Percentiles rank a stretch among this genome's conserved stretches.
Conservation (phyloP, 805 yeast genomes). For the Myxozyma sirexii region DNA sequence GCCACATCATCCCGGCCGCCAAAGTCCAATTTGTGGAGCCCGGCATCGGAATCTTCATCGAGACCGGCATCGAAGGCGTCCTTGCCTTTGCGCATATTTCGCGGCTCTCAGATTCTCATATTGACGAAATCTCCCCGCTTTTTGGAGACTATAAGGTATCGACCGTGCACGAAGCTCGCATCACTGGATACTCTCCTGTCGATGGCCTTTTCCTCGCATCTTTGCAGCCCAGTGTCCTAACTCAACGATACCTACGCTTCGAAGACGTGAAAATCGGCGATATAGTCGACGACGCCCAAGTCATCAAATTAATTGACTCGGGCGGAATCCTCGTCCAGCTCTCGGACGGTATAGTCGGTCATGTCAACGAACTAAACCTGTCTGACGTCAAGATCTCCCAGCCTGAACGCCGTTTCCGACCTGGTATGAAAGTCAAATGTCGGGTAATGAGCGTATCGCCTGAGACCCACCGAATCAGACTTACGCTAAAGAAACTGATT, state of each 20-base stretch:
- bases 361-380: constrained; percentile 73
- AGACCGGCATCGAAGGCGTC: constrained; percentile 53
- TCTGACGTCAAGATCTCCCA: constrained; percentile 81
- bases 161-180: constrained; percentile 73
- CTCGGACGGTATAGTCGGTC: constrained; percentile 66
- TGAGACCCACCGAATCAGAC: constrained; percentile 52
- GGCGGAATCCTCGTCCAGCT: constrained; percentile 70
- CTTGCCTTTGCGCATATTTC: constrained; percentile 82
- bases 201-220: constrained; percentile 73
- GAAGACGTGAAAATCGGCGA: constrained; percentile 81
- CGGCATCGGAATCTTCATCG: constrained; percentile 43
- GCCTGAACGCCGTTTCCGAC: constrained; percentile 90
- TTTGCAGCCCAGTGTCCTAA: constrained; percentile 64
- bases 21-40: constrained; percentile 57
- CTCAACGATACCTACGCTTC: constrained; percentile 65
- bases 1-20: constrained; percentile 62
- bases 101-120: constrained; percentile 52
- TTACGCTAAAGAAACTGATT: constrained; percentile 83
- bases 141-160: constrained; percentile 54
- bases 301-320: constrained; percentile 59
- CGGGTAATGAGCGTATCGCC: constrained; percentile 60
- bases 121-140: constrained; percentile 40
- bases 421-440: constrained; percentile 78
- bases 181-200: constrained; percentile 64
- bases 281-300: constrained; percentile 54